Evolutionary conservation across 2,329 filamentous ascomycete species (phyloP), one percentile per base, ranked within the genome.

Genomic region (Stromatinia cepivora): DNA sequence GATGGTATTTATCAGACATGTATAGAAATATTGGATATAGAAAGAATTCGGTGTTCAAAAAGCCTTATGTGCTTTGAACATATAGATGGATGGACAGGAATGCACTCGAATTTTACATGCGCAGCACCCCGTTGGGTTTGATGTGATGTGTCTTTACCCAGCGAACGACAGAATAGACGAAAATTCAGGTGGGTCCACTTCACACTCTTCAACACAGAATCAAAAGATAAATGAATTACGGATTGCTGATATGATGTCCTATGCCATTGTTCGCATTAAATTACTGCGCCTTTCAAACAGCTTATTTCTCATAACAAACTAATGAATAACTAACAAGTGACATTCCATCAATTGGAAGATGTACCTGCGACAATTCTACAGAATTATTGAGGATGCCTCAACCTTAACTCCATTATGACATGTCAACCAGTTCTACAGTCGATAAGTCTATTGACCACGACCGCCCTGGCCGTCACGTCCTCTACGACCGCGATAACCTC

Each of bases 361-460:
- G 15, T 36, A 56, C 22, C 3, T 56, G 31, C 9, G 17, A 36
- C 4, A 22, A 56, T 1, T 17, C 36, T n/a, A 56, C 8, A 36
- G 20, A 54, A 4, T 6, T 34, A 34, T 34, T 17, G 0, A 6
- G 5, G 17, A 56, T 36, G 7, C 20, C 53, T 22, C 10, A 22
- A 15, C 20, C 9, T 22, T 22, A 36, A 22, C 17, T 22, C 8
- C 20, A 22, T 4, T 10, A 25, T 20, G 1, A 4, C 8, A 22
- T 34, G n/a, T n/a, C n/a, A n/a, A n/a, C n/a, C n/a, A n/a, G n/a
- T n/a, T n/a, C n/a, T n/a, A n/a, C n/a, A n/a, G n/a, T n/a, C n/a
- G n/a, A n/a, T n/a, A n/a, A n/a, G n/a, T n/a, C 42, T 61, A 61
- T 61, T 61, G 58, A n/a, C 42, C 39, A 34, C 42, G 20, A 34